Conservation (phyloP, 208 protist genomes). For the Leishmania mexicana region DNA sequence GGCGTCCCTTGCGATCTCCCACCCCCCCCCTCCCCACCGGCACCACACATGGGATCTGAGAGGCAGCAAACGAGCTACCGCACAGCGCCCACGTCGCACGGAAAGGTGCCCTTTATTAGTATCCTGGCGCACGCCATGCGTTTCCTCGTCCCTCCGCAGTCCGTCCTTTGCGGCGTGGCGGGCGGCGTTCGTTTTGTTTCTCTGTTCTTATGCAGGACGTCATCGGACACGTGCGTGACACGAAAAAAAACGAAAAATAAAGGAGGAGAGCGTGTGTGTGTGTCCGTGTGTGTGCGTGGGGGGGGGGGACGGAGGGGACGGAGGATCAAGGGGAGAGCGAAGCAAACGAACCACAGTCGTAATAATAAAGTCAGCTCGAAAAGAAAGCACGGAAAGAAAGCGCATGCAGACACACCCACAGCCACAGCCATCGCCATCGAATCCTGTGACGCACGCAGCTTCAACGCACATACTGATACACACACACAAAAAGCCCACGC, state of each 20-base stretch:
- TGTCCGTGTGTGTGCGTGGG: neutral
- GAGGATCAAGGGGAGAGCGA: neutral
- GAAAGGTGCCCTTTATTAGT: neutral
- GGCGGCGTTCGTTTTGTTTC: neutral
- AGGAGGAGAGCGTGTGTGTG: neutral
- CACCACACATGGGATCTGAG: neutral
- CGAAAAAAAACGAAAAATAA: neutral
- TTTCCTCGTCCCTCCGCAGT: neutral
- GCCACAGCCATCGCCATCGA: neutral
- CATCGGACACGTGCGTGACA: neutral
- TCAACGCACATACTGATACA: neutral
- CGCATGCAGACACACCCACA: neutral
- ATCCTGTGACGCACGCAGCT: no score
- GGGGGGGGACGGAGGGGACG: neutral
- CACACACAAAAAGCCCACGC: neutral
- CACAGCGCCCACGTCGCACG: neutral
- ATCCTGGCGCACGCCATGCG: neutral
- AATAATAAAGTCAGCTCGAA: neutral
- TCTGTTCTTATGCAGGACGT: neutral
- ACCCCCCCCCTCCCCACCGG: neutral
- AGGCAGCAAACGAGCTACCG: neutral
- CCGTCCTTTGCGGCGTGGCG: neutral
- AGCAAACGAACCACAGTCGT: neutral
- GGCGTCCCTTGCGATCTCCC: no score
- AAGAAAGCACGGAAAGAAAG: neutral